Evolutionary conservation across 257 asterid genomes (phyloP).

Genomic region (Nyctanthes arbortristis): DNA sequence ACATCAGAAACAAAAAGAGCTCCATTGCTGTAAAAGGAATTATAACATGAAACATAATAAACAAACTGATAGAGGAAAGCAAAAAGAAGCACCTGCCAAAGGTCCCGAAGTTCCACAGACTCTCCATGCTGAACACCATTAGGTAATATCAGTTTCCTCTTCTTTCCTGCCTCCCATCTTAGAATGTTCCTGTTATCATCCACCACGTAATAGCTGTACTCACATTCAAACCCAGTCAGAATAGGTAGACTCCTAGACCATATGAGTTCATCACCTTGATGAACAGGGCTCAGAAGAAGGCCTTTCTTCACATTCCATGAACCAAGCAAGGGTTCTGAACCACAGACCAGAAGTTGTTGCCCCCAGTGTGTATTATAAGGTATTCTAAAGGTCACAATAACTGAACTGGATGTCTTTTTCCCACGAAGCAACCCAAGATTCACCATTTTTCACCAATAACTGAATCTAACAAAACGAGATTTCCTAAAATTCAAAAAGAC

Average conservation of each 20-base stretch:
- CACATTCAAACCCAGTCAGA: constrained; percentile 55
- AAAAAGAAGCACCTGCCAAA: constrained; percentile 78
- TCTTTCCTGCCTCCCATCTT: constrained; percentile 82
- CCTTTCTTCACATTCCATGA: constrained; percentile 93
- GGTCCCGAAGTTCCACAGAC: constrained; percentile 77
- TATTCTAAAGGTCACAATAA: constrained; percentile 66
- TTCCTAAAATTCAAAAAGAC: constrained; percentile 23
- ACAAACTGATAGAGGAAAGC: constrained; percentile 12
- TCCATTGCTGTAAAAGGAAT: background rate
- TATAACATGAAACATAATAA: background rate
- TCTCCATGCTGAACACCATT: constrained; percentile 67
- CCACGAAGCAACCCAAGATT: constrained; percentile 52
- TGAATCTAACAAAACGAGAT: constrained; percentile 16
- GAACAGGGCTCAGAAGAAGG: constrained; percentile 74
- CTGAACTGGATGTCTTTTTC: constrained; percentile 52
- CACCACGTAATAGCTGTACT: constrained; percentile 89
- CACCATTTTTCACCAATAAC: constrained; percentile 47
- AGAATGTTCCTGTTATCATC: constrained; percentile 72
- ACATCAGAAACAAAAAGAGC: background rate
- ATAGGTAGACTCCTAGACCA: constrained; percentile 76
- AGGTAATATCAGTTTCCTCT: constrained; percentile 68
- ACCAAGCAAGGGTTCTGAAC: constrained; percentile 83
- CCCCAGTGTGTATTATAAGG: constrained; percentile 97
- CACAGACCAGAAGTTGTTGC: constrained; percentile 78
- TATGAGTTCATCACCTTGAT: constrained; percentile 78